Evolutionary conservation across 129 eudicot genomes (phyloP), one percentile per base, ranked within the genome.

Genomic region (Tanacetum coccineum): DNA sequence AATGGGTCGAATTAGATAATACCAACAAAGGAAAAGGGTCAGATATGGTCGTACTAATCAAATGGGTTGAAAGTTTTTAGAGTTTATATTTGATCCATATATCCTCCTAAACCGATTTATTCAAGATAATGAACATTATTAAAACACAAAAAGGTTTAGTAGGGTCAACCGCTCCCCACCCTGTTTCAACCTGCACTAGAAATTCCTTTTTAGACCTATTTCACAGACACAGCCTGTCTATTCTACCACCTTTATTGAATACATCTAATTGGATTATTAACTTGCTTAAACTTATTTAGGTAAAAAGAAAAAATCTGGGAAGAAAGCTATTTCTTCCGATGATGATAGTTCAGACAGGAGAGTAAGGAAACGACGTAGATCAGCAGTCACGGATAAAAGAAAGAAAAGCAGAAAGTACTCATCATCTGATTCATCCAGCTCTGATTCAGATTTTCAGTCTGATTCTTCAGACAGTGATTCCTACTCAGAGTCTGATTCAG

Each of bases 381-480:
- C 59, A 66, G n/a, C n/a, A n/a, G 58, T 70, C 2, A 81, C 50
- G 25, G 86, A 82, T 70, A 84, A 62, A 68, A 78, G 78, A 84
- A 88, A 76, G 78, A 88, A 82, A 78, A 79, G 84, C 42, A 86
- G 81, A 79, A 84, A 87, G 69, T 80, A 84, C 83, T 89, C 95
- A 12, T 85, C 98, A 47, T 85, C 98, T 62, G 96, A 85, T 47
- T 85, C 96, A 44, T 82, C 82, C 66, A 84, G 96, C 80, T 86
- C 91, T 51, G 76, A 45, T 59, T 45, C 88, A 9, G 84, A 84
- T 76, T 79, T 93, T 0, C 87, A 80, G 49, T 84, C 96, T 7
- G 47, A 75, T 73, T 85, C 92, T 48, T 87, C 92, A 15, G 80
- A 58, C 44, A 72, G 93, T 15, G 89, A 85, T 68, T 88, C 93